Conservation (phyloP, 805 yeast species). For the Metschnikowia lunata region DNA sequence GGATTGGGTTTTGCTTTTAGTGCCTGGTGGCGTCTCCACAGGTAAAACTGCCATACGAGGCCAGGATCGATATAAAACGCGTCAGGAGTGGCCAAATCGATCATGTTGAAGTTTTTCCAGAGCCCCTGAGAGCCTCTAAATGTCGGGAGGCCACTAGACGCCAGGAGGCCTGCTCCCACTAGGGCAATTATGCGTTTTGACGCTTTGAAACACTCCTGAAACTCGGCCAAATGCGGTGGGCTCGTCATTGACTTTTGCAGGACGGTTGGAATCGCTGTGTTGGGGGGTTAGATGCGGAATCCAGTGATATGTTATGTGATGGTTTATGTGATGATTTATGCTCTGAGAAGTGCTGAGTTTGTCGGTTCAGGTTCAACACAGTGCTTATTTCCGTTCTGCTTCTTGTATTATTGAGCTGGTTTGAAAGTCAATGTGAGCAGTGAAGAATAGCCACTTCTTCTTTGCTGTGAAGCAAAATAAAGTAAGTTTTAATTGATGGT, state of each 20-base stretch:
- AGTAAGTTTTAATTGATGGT: no score
- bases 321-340: no score
- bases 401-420: no score
- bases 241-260: not conserved
- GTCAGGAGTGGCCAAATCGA: conserved; percentile 88
- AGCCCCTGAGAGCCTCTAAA: conserved; percentile 69
- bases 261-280: no score
- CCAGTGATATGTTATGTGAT: no score
- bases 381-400: no score
- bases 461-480: no score
- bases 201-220: conserved; percentile 46
- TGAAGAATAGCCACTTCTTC: no score
- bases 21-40: conserved; percentile 63
- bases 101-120: conserved; percentile 74
- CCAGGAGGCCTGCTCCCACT: conserved; percentile 83
- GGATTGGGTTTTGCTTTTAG: conserved; percentile 63
- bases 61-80: conserved; percentile 83
- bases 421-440: no score
- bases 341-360: no score
- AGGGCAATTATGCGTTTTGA: conserved; percentile 54
- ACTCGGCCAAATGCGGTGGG: conserved; percentile 20
- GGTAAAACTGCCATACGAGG: conserved; percentile 85
- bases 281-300: no score
- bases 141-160: conserved; percentile 70
- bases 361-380: no score